Evolutionary conservation across 2,329 filamentous ascomycete genomes (phyloP).

Genomic region (Hymenoscyphus fraxineus): DNA sequence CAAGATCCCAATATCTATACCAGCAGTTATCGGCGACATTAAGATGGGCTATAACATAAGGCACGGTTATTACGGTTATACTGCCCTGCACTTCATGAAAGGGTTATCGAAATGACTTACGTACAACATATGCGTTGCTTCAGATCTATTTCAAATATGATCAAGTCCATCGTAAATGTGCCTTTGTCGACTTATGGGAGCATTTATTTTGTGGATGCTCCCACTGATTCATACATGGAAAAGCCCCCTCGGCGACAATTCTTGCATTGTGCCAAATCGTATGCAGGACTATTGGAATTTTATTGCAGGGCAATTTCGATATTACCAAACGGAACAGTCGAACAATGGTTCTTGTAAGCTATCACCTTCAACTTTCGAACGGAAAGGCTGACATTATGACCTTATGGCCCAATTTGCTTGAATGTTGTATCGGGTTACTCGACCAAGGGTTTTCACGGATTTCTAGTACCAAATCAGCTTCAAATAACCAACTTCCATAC

Average conservation of each 20-base stretch:
- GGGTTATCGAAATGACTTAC: slow-evolving; percentile 34
- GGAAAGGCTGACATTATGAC: neutral
- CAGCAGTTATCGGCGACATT: slow-evolving; percentile 38
- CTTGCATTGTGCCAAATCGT: slow-evolving; percentile 35
- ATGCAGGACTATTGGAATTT: slow-evolving; percentile 31
- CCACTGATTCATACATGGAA: slow-evolving; percentile 11
- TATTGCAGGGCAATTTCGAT: slow-evolving; percentile 28
- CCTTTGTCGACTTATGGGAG: slow-evolving; percentile 38
- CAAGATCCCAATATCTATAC: slow-evolving; percentile 28
- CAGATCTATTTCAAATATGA: slow-evolving; percentile 15
- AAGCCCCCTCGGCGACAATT: slow-evolving; percentile 16
- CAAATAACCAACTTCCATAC: slow-evolving; percentile 31
- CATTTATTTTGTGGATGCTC: slow-evolving; percentile 31
- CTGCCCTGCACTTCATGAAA: slow-evolving; percentile 38
- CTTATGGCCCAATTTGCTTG: slow-evolving; percentile 35
- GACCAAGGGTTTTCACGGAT: slow-evolving; percentile 39
- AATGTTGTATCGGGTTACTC: slow-evolving; percentile 38
- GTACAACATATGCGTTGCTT: slow-evolving; percentile 30
- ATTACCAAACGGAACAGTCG: slow-evolving; percentile 13
- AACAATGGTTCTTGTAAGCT: slow-evolving; percentile 40
- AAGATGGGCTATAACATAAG: slow-evolving; percentile 36
- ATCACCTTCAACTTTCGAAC: neutral
- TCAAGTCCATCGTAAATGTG: slow-evolving; percentile 25
- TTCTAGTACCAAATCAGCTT: slow-evolving; percentile 25
- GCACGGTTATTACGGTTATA: slow-evolving; percentile 40